These are phyloP conservation scores for Micractinium sp. DNA, from an alignment of 139 green algal genomes.

Conservation along the genomic window DNA sequence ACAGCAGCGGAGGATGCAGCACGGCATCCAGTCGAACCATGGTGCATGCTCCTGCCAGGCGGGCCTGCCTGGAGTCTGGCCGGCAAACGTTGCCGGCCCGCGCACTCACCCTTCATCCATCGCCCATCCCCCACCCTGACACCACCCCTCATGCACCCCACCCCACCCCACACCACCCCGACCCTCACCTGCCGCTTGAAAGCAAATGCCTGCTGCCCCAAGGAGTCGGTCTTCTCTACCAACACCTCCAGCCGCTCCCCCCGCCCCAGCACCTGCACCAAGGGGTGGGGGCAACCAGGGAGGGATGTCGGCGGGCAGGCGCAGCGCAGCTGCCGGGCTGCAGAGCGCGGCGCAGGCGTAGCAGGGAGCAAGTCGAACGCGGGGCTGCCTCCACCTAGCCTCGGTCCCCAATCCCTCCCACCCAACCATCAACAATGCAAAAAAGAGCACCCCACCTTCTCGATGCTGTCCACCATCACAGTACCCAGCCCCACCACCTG, in stretches of 20 bases:
- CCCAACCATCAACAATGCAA: too few relatives aligned
- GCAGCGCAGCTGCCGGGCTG: not conserved
- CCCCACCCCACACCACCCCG: not conserved
- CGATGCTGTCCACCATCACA: too few relatives aligned
- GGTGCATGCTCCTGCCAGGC: not conserved
- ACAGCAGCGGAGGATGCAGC: too few relatives aligned
- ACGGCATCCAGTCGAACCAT: too few relatives aligned
- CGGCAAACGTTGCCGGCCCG: too few relatives aligned
- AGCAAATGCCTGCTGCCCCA: slow-evolving; percentile 73
- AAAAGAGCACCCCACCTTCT: too few relatives aligned
- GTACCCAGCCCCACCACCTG: too few relatives aligned
- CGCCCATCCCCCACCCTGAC: too few relatives aligned
- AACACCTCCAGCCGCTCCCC: slow-evolving; percentile 95
- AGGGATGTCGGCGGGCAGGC: not conserved
- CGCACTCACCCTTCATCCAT: not conserved
- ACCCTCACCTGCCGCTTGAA: slow-evolving; percentile 70
- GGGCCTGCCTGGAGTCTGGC: too few relatives aligned
- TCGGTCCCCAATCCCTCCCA: too few relatives aligned
- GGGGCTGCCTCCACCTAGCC: not conserved
- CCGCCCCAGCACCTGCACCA: slow-evolving; percentile 84
- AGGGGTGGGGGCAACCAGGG: not conserved
- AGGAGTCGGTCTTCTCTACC: slow-evolving; percentile 91
- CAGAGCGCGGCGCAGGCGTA: not conserved
- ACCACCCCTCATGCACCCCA: too few relatives aligned
- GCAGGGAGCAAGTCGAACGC: not conserved